A percentile compares a stretch with the other conserved stretches of the same genome.
Conservation (phyloP, 2,329 filamentous ascomycete genomes). For the Beauveria varroae region DNA sequence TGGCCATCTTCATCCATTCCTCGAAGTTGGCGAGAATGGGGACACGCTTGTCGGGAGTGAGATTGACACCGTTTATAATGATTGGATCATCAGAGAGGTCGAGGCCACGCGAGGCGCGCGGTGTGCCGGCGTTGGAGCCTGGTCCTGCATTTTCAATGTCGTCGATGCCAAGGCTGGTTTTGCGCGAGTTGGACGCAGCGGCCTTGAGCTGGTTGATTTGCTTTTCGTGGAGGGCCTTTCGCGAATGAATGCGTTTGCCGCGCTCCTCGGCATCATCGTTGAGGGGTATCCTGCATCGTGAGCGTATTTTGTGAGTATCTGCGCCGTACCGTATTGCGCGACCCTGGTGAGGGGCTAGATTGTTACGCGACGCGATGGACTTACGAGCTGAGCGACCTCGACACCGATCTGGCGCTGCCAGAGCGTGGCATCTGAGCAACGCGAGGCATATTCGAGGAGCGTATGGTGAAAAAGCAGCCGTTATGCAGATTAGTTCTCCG, state of each 20-base stretch:
- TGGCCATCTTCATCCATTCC: slow-evolving; percentile 99
- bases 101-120: slow-evolving; percentile 27
- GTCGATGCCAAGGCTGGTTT: slow-evolving; percentile 50
- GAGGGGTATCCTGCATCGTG: slow-evolving; percentile 65
- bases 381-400: slow-evolving; percentile 28
- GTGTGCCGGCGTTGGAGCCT: slow-evolving; percentile 47
- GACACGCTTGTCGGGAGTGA: slow-evolving; percentile 93
- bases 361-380: slow-evolving; percentile 12
- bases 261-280: slow-evolving; percentile 95
- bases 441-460: slow-evolving; percentile 44
- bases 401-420: slow-evolving; percentile 36
- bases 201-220: slow-evolving; percentile 86
- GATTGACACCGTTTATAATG: slow-evolving; percentile 63
- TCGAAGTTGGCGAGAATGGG: slow-evolving; percentile 97
- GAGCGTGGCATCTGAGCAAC: slow-evolving; percentile 48
- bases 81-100: slow-evolving; percentile 51
- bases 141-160: slow-evolving; percentile 51
- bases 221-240: slow-evolving; percentile 80
- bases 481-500: background rate
- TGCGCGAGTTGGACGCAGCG: slow-evolving; percentile 59
- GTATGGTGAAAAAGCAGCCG: background rate
- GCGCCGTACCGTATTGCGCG: slow-evolving; percentile 1
- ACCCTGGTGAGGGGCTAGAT: slow-evolving; percentile 12
- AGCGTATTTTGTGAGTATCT: background rate
- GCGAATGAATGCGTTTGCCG: slow-evolving; percentile 75